These are phyloP conservation scores for Cutaneotrichosporon mucoides DNA, from an alignment of 1,284 basidiomycete species.

Conservation along the genomic window DNA sequence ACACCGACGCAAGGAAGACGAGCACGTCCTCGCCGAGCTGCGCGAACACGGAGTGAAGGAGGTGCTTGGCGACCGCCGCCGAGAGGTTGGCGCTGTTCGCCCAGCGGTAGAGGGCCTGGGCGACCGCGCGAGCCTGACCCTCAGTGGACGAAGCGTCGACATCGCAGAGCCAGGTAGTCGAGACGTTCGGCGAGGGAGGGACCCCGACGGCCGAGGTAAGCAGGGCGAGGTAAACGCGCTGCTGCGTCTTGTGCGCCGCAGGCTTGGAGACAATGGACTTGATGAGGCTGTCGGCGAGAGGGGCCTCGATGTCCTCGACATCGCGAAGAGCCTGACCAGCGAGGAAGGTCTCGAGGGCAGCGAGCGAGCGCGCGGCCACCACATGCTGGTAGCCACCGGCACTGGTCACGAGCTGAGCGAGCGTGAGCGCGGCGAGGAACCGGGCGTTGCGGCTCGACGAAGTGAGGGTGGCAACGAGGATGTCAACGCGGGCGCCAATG, in stretches of 20 bases:
- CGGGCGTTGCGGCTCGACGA: slow-evolving; percentile 6
- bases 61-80: slow-evolving; percentile 54
- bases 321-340: slow-evolving; percentile 17
- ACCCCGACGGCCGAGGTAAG: slow-evolving; percentile 30
- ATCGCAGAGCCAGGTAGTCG: slow-evolving; percentile 25
- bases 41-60: slow-evolving; percentile 65
- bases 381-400: slow-evolving; percentile 18
- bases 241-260: slow-evolving; percentile 28
- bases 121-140: slow-evolving; percentile 17
- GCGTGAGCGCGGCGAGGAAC: slow-evolving; percentile 13
- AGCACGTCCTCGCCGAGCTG: slow-evolving; percentile 67
- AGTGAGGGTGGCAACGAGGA: slow-evolving; percentile 12
- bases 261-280: slow-evolving; percentile 35
- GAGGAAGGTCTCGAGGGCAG: slow-evolving; percentile 16
- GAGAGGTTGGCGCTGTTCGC: slow-evolving; percentile 55
- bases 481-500: slow-evolving; percentile 18
- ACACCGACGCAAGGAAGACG: slow-evolving; percentile 73
- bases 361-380: slow-evolving; percentile 53
- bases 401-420: slow-evolving; percentile 16
- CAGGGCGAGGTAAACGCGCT: slow-evolving; percentile 32
- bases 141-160: neutral
- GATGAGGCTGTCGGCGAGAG: slow-evolving; percentile 18
- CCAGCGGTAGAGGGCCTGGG: slow-evolving; percentile 56
- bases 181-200: slow-evolving; percentile 12
- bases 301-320: slow-evolving; percentile 20